Percentiles rank a stretch among this genome's conserved stretches.
Evolutionary conservation across 177 flowering plant genomes (phyloP).

Genomic region (Vitis hybrid): DNA sequence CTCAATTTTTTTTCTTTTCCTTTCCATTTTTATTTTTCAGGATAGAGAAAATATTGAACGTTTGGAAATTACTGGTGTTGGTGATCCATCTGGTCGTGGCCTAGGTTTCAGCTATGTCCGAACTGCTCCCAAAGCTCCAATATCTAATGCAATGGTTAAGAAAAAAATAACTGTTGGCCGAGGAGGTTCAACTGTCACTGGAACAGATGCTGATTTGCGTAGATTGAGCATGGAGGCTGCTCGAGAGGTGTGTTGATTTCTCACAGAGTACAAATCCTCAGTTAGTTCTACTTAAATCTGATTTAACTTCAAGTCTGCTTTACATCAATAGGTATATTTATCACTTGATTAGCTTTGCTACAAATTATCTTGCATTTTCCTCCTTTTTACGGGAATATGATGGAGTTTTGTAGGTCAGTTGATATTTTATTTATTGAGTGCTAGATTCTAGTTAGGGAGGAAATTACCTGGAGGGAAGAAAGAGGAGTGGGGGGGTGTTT

Average conservation of each 20-base stretch:
- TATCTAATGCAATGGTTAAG: slow-evolving; percentile 65
- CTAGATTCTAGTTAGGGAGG: too few species aligned
- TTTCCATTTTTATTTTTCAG: slow-evolving; percentile 35
- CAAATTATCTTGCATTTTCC: too few species aligned
- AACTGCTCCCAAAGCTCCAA: slow-evolving; percentile 77
- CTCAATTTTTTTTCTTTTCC: not conserved
- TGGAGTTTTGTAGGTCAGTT: too few species aligned
- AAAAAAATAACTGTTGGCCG: slow-evolving; percentile 65
- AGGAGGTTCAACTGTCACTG: slow-evolving; percentile 86
- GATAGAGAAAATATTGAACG: slow-evolving; percentile 93
- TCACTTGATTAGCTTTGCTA: too few species aligned
- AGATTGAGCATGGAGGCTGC: slow-evolving; percentile 99
- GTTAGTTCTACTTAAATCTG: not conserved
- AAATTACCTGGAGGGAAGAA: too few species aligned
- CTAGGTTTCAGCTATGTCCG: slow-evolving; percentile 98
- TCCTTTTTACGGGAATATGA: too few species aligned
- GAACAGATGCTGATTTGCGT: slow-evolving; percentile 98
- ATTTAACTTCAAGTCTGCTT: not conserved
- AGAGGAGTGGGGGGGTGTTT: too few species aligned
- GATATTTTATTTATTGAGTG: too few species aligned
- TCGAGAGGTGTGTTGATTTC: slow-evolving; percentile 63
- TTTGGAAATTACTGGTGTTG: slow-evolving; percentile 95
- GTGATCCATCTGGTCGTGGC: slow-evolving; percentile 99
- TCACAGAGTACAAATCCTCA: not conserved
- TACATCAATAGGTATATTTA: too few species aligned